Conservation (phyloP, 2,329 filamentous ascomycete genomes). For the Verticillium alfalfae region DNA sequence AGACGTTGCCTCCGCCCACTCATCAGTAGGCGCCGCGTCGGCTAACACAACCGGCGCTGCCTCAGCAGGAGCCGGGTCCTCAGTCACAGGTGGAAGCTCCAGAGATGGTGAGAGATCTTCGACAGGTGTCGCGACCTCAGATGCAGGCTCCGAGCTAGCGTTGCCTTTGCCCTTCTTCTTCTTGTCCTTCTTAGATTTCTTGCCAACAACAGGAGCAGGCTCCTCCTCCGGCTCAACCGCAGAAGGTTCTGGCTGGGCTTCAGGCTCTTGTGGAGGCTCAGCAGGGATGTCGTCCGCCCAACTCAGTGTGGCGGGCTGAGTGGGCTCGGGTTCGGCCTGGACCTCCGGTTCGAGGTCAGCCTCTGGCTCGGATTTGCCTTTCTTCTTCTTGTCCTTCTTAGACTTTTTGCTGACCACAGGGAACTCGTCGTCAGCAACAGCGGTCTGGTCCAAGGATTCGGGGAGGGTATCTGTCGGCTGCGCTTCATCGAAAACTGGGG, state of each 20-base stretch:
- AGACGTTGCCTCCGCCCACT: too few relatives aligned
- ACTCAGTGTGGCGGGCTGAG: neutral
- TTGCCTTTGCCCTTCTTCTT: slow-evolving; percentile 11
- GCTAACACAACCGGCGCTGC: neutral
- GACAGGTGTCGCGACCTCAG: slow-evolving; percentile 3
- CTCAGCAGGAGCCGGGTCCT: neutral
- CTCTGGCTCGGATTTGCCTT: slow-evolving; percentile 14
- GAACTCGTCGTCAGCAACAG: slow-evolving; percentile 12
- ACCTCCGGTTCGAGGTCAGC: slow-evolving; percentile 8
- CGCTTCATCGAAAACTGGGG: neutral
- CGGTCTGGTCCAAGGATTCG: neutral
- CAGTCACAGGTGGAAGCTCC: slow-evolving; percentile 3
- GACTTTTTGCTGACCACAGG: slow-evolving; percentile 5
- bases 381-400: slow-evolving; percentile 9
- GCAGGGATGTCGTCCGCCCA: slow-evolving; percentile 16
- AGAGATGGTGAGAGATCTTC: slow-evolving; percentile 1
- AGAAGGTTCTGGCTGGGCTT: neutral
- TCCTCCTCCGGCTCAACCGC: slow-evolving; percentile 10
- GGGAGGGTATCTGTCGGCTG: neutral
- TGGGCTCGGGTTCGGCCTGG: neutral
- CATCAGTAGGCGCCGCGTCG: neutral
- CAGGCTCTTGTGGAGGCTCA: slow-evolving; percentile 16
- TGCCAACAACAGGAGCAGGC: slow-evolving; percentile 12
- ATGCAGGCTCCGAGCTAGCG: neutral
- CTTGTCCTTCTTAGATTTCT: slow-evolving; percentile 19